These are phyloP conservation scores for Staphylotrichum longicolle DNA, from an alignment of 495 filamentous ascomycete genomes.

Conservation along the genomic window DNA sequence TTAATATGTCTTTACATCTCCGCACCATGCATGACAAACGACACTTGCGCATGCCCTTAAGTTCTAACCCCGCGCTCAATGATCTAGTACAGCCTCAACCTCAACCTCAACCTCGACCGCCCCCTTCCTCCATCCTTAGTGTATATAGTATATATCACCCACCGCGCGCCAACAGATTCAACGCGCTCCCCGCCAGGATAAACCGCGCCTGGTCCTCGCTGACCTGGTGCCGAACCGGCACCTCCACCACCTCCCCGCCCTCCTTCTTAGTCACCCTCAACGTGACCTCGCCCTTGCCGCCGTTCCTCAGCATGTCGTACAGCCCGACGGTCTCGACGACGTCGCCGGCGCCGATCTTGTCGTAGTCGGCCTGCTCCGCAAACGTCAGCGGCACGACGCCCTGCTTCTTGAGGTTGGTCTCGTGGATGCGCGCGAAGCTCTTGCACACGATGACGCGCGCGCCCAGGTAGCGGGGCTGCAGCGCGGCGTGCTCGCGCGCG, in stretches of 20 bases:
- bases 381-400: slow-evolving; percentile 93
- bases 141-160: background rate
- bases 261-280: slow-evolving; percentile 61
- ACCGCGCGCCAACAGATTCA: slow-evolving; percentile 76
- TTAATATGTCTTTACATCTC: too few relatives aligned
- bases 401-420: slow-evolving; percentile 99
- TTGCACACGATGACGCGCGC: slow-evolving; percentile 85
- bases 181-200: slow-evolving; percentile 86
- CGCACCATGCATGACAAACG: too few relatives aligned
- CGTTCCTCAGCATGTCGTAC: slow-evolving; percentile 72
- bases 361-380: slow-evolving; percentile 82
- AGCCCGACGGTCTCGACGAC: slow-evolving; percentile 76
- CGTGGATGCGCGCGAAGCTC: slow-evolving; percentile 93
- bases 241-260: slow-evolving; percentile 58
- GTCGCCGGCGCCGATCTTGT: slow-evolving; percentile 75
- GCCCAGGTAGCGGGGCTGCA: slow-evolving; percentile 91
- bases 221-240: slow-evolving; percentile 73
- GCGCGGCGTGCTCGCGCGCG: slow-evolving; percentile 92
- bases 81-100: too few relatives aligned
- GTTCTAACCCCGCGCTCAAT: too few relatives aligned
- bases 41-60: too few relatives aligned
- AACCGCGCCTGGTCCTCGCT: slow-evolving; percentile 86
- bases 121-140: too few relatives aligned
- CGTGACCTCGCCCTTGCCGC: slow-evolving; percentile 75
- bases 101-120: too few relatives aligned